Base-by-base conservation (phyloP, 441 rosid genomes). In the Pelargonium citronellum region DNA sequence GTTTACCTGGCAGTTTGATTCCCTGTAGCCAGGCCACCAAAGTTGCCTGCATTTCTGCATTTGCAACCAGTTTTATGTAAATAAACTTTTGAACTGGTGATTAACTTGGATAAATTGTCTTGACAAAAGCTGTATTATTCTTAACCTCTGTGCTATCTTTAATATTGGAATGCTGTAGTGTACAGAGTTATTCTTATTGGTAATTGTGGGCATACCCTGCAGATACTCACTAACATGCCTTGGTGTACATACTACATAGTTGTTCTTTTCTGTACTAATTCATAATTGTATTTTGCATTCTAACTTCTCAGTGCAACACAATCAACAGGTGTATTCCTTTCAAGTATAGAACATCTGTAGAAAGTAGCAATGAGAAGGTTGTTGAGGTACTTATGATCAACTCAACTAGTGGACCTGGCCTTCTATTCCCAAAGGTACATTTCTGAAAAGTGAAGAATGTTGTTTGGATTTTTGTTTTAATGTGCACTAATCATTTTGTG, bases 401-500 rank as follows among this genome's bases (percentile, higher is more conserved):
- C 49, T 73, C 75, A 15, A 67, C 71, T 17, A 46, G 71, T 5
- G 71, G 63, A 67, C 71, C 75, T 15, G 76, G 76, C 46, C 75
- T 73, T 46, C 61, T 73, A 66, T 73, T 73, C 37, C 75, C 67
- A 10, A 61, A 73, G 71, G 75, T 61, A 57, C 57, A 49, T 1
- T 49, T 49, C 37, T 70, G 57, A 49, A 4, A 53, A 58, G 12
- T 72, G 1, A 16, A 58, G 11, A 16, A n/a, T 47, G 11, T 10
- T 47, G 51, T 46, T 46, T 46, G 51, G 13, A 46, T 46, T 47
- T 3, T 30, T 30, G 37, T 30, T 65, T 67, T 9, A 19, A 62
- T 46, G 15, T 9, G 22, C 1, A 5, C 46, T 47, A 9, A 47
- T 47, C 15, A 10, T 47, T 47, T 47, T 9, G 15, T 47, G 11